Conservation (phyloP, 2,329 filamentous ascomycete species). For the Aspergillus fumigatus region DNA sequence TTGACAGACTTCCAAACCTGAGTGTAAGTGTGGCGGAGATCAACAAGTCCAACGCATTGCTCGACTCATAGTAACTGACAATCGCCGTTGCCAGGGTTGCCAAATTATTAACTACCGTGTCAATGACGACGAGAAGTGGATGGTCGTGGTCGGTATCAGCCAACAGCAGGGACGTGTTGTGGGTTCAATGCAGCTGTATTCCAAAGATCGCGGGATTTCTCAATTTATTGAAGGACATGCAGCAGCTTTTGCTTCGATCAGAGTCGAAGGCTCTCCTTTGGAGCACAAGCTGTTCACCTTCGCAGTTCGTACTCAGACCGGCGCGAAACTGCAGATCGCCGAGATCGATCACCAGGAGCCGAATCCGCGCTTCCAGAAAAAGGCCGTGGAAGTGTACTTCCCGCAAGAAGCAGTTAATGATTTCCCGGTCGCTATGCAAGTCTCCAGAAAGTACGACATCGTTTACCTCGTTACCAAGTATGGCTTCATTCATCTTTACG, state of each 20-base stretch:
- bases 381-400: conserved; percentile 97
- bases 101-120: conserved; percentile 99
- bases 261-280: conserved; percentile 80
- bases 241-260: conserved; percentile 84
- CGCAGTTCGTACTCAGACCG: conserved; percentile 80
- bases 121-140: conserved; percentile 95
- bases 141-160: conserved; percentile 94
- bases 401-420: conserved; percentile 92
- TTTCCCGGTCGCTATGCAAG: conserved; percentile 96
- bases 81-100: conserved; percentile 59
- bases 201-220: conserved; percentile 90
- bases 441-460: conserved; percentile 93
- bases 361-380: conserved; percentile 89
- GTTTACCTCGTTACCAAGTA: conserved; percentile 98
- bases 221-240: conserved; percentile 98
- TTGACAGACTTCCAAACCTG: conserved; percentile 89
- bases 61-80: conserved; percentile 1
- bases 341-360: conserved; percentile 91
- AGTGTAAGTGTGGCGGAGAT: conserved; percentile 53
- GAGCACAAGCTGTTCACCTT: conserved; percentile 97
- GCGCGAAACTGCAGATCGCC: conserved; percentile 94
- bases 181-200: conserved; percentile 95
- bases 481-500: conserved; percentile 97
- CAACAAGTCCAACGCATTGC: neutral
- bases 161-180: conserved; percentile 90